A percentile compares a stretch with the other conserved stretches of the same genome.
Conservation (phyloP, 2,329 filamentous ascomycete species). For the Alternaria consortialis region DNA sequence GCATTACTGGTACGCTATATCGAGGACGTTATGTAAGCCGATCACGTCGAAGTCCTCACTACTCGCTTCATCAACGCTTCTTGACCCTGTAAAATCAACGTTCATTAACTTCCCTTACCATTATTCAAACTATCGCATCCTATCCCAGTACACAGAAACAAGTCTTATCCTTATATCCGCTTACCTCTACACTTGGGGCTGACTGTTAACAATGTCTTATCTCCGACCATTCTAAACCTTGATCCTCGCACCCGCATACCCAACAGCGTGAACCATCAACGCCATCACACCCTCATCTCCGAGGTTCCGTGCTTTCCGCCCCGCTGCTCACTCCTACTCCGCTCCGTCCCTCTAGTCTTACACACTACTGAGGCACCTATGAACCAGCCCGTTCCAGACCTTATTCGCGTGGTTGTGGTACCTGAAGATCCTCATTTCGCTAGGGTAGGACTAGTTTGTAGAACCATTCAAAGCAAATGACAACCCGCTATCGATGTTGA, state of each 20-base stretch:
- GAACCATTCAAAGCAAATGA: too few relatives aligned
- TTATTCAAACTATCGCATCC: too few relatives aligned
- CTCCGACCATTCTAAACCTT: neutral
- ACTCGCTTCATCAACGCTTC: too few relatives aligned
- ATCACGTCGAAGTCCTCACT: too few relatives aligned
- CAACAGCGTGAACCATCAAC: neutral
- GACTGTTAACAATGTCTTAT: neutral
- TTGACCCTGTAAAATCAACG: too few relatives aligned
- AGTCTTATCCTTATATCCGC: too few relatives aligned
- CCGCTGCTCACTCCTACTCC: neutral
- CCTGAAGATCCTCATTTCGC: neutral
- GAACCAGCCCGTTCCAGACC: neutral
- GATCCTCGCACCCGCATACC: neutral
- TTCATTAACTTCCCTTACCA: too few relatives aligned
- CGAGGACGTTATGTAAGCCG: too few relatives aligned
- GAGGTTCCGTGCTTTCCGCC: constrained; percentile 3
- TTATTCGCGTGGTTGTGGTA: neutral
- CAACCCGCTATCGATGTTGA: too few relatives aligned
- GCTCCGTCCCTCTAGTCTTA: neutral
- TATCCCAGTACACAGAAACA: too few relatives aligned
- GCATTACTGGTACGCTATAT: too few relatives aligned
- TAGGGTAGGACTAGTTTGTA: neutral
- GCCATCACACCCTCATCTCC: neutral
- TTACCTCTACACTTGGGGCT: too few relatives aligned
- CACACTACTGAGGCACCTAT: neutral